phyloP scores from a whole-genome alignment of 306 rosid genomes.

The Vachellia pachyceras region DNA sequence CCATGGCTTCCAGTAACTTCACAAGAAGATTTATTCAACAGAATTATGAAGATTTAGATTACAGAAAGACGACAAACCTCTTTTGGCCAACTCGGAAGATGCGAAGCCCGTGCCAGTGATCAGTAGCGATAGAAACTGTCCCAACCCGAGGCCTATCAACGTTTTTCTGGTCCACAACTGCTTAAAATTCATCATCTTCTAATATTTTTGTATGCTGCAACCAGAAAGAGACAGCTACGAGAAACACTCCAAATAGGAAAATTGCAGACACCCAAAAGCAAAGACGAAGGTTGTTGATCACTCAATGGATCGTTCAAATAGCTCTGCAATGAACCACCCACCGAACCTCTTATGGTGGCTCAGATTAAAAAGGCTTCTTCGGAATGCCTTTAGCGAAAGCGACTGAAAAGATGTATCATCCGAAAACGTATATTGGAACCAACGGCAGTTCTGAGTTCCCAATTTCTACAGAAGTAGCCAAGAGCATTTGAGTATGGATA shows the following conservation, averaged over 20 bases:
- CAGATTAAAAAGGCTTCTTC: neutral
- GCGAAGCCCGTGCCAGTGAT: conserved; percentile 90
- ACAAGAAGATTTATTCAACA: neutral
- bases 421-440: conserved; percentile 27
- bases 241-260: neutral
- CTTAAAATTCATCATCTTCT: conserved; percentile 43
- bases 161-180: conserved; percentile 67
- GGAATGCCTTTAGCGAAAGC: conserved; percentile 15
- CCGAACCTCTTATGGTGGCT: neutral
- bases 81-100: conserved; percentile 86
- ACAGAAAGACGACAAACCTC: conserved; percentile 45
- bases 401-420: conserved; percentile 28
- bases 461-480: conserved; percentile 1
- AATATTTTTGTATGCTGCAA: neutral
- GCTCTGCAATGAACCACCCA: neutral
- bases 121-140: conserved; percentile 90
- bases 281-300: neutral
- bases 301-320: neutral
- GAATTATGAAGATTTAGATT: neutral
- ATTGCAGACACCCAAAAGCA: conserved; percentile 21
- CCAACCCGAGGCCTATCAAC: conserved; percentile 81
- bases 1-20: neutral
- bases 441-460: conserved; percentile 40
- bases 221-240: conserved; percentile 10
- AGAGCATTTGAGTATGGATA: neutral